Base-by-base conservation (phyloP, 2,329 filamentous ascomycete species). In the Alternaria sp. region DNA sequence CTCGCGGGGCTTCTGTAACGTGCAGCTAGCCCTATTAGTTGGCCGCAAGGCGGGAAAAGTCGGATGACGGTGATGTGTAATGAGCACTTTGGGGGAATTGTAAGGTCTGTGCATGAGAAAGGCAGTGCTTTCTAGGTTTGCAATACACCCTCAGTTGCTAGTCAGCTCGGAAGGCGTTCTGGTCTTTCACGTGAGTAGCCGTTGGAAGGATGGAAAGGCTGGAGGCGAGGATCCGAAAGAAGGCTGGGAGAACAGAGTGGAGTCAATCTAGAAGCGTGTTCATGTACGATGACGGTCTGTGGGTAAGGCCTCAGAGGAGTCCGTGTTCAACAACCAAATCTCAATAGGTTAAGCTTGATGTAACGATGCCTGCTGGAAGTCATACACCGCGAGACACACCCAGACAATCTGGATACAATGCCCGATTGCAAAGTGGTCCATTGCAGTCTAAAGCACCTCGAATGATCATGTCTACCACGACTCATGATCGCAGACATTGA, bases 251-350 rank as follows among this genome's bases (percentile, higher is more conserved):
- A 15, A 10, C 14, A 41, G 37, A 30, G 49, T 60, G 37, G 18
- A 60, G 49, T 33, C 49, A 53, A 53, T 53, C 49, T 47, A 55
- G 49, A 55, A 55, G 49, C 28, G 21, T 50, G 44, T 47, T 55
- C 23, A 55, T 60, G 57, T 55, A 46, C 57, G 25, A 60, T 60
- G 57, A 33, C 57, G 21, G 30, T 23, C n/a, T 60, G 47, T 55
- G 41, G 57, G 41, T 54, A 50, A 46, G 57, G 44, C 15, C n/a
- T 30, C 26, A 25, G 26, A 28, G 21, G 49, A 26, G 37, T 25
- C 25, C 28, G 26, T 37, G 20, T 23, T 21, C 30, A 53, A 12
- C 49, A 14, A 53, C 30, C 18, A 53, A 21, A 37, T 21, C 20
- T 33, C 30, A 37, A 37, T 18, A 9, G 37, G 5, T 37, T 37